phyloP scores from a whole-genome alignment of 768 basidiomycete species.

The Termitomyces sp. region DNA sequence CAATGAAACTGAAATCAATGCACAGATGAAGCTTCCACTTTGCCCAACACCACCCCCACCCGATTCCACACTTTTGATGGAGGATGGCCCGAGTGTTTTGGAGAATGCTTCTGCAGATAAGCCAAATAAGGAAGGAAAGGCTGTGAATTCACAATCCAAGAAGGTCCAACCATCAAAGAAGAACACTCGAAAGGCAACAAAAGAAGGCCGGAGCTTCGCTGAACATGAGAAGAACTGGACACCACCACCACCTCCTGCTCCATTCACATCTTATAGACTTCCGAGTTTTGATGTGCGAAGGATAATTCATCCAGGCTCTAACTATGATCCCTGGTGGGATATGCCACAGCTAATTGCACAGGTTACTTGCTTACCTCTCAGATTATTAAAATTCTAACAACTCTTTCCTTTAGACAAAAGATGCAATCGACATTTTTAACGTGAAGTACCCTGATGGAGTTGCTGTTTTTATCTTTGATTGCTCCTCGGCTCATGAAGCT shows the following conservation, averaged over 20 bases:
- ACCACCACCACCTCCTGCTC: not conserved
- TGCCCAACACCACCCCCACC: not conserved
- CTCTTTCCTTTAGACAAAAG: not conserved
- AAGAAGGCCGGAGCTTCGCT: not conserved
- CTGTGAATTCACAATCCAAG: too few species aligned
- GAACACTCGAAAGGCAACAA: not conserved
- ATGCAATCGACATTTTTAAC: not conserved
- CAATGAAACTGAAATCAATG: not conserved
- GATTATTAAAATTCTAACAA: not conserved
- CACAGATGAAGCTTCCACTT: not conserved
- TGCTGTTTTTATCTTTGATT: not conserved
- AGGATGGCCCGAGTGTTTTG: not conserved
- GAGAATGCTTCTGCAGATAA: not conserved
- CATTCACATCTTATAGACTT: not conserved
- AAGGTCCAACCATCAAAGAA: not conserved
- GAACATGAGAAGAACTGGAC: not conserved
- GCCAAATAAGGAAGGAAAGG: too few species aligned
- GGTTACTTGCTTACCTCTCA: not conserved
- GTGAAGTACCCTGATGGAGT: not conserved
- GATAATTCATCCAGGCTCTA: not conserved
- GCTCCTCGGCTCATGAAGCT: not conserved
- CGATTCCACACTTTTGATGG: too few species aligned
- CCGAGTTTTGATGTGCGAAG: not conserved
- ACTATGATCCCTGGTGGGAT: not conserved
- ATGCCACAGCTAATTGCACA: not conserved